Conservation (phyloP, 768 basidiomycete species). For the Nevesoporus exiguus region DNA sequence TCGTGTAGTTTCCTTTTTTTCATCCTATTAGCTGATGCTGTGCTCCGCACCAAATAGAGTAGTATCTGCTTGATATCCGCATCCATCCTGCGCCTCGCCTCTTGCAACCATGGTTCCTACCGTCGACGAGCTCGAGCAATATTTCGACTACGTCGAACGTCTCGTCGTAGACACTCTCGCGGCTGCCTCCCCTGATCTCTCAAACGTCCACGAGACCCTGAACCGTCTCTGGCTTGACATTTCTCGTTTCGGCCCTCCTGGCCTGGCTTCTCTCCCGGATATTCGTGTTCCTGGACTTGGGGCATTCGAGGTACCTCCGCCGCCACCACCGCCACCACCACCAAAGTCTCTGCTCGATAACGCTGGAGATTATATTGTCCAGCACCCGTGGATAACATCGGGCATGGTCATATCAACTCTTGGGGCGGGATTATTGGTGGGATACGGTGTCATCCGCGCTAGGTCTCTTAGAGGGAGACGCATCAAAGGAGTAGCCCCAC, state of each 20-base stretch:
- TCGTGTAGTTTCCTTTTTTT: slow-evolving; percentile 30
- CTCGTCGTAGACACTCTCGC: slow-evolving; percentile 54
- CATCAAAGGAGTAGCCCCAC: slow-evolving; percentile 26
- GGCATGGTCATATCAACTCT: slow-evolving; percentile 54
- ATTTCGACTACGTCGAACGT: slow-evolving; percentile 62
- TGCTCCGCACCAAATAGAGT: slow-evolving; percentile 3
- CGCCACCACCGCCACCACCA: slow-evolving; percentile 57
- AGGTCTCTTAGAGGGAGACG: slow-evolving; percentile 24
- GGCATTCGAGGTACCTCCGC: slow-evolving; percentile 69
- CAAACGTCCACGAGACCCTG: slow-evolving; percentile 60
- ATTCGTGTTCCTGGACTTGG: slow-evolving; percentile 65
- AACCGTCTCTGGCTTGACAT: slow-evolving; percentile 77
- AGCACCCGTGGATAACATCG: slow-evolving; percentile 60
- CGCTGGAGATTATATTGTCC: slow-evolving; percentile 49
- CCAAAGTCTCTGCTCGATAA: slow-evolving; percentile 44
- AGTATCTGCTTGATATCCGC: neutral
- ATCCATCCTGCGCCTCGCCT: neutral
- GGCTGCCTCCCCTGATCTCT: slow-evolving; percentile 56
- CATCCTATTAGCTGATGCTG: slow-evolving; percentile 9
- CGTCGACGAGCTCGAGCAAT: slow-evolving; percentile 68
- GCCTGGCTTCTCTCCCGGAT: slow-evolving; percentile 41
- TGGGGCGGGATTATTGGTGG: slow-evolving; percentile 58
- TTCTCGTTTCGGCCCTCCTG: slow-evolving; percentile 69
- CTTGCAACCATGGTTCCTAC: slow-evolving; percentile 33
- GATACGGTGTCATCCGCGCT: slow-evolving; percentile 41